phyloP scores from a whole-genome alignment of 495 filamentous ascomycete species.

The Aspergillus haitiensis region DNA sequence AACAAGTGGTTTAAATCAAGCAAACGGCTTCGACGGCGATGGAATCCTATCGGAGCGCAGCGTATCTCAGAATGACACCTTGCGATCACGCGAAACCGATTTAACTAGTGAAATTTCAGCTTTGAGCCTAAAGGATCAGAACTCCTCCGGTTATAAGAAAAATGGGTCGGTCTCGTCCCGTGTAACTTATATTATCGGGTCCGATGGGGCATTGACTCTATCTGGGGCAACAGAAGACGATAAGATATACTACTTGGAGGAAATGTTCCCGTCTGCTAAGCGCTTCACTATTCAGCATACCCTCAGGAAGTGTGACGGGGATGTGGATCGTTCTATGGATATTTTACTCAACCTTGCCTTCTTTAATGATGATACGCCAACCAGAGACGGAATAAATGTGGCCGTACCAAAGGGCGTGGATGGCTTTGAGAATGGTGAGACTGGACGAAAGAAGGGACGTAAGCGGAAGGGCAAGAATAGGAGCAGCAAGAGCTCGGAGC shows the following conservation, averaged over 20 bases:
- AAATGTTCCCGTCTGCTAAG: conserved; percentile 70
- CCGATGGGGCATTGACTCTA: conserved; percentile 40
- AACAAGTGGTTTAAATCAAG: conserved; percentile 45
- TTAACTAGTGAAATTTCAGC: conserved; percentile 39
- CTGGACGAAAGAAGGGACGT: conserved; percentile 45
- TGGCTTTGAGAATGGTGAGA: conserved; percentile 60
- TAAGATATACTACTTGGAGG: conserved; percentile 55
- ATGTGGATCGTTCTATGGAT: conserved; percentile 72
- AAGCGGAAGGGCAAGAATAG: conserved; percentile 38
- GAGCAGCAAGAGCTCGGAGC: conserved; percentile 22
- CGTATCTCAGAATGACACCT: conserved; percentile 28
- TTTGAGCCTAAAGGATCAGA: conserved; percentile 21
- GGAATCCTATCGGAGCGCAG: conserved; percentile 27
- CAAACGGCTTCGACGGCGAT: conserved; percentile 27
- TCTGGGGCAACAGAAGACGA: conserved; percentile 55
- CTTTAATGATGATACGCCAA: conserved; percentile 57
- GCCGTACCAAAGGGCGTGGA: conserved; percentile 70
- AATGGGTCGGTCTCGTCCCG: conserved; percentile 16
- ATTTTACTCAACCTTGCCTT: conserved; percentile 74
- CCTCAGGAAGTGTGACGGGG: conserved; percentile 62
- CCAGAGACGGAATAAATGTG: conserved; percentile 39
- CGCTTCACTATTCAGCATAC: conserved; percentile 61
- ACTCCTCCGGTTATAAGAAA: conserved; percentile 23
- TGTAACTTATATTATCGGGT: conserved; percentile 33
- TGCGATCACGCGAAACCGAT: conserved; percentile 45